Conservation (phyloP, 2,329 filamentous ascomycete species). For the Nectriaceae sp. region DNA sequence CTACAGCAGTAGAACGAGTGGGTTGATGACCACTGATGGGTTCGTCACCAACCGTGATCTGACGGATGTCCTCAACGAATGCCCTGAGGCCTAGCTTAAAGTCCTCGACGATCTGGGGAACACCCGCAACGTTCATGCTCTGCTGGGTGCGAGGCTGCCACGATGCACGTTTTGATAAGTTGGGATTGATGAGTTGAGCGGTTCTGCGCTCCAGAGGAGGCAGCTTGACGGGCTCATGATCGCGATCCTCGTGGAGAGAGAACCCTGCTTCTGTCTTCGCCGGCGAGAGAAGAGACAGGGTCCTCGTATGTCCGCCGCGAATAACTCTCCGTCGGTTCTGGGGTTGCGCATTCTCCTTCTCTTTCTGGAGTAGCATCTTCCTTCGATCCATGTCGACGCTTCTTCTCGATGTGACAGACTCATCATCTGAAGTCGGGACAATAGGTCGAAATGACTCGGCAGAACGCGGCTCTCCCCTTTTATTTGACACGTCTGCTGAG, state of each 20-base stretch:
- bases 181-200: slow-evolving; percentile 39
- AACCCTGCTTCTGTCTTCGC: slow-evolving; percentile 49
- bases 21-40: slow-evolving; percentile 59
- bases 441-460: slow-evolving; percentile 56
- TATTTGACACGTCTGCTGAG: slow-evolving; percentile 73
- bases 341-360: slow-evolving; percentile 41
- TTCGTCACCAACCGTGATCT: slow-evolving; percentile 95
- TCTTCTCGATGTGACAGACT: slow-evolving; percentile 38
- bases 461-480: slow-evolving; percentile 64
- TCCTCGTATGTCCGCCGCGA: slow-evolving; percentile 62
- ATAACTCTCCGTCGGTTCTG: slow-evolving; percentile 62
- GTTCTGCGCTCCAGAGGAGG: slow-evolving; percentile 33
- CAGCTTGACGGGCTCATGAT: slow-evolving; percentile 27
- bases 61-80: slow-evolving; percentile 92
- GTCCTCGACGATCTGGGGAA: slow-evolving; percentile 85
- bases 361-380: slow-evolving; percentile 61
- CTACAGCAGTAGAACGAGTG: slow-evolving; percentile 23
- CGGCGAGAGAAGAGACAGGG: slow-evolving; percentile 81
- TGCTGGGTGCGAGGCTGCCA: slow-evolving; percentile 58
- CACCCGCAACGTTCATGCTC: slow-evolving; percentile 41
- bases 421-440: slow-evolving; percentile 30
- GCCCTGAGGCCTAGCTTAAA: slow-evolving; percentile 89
- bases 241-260: slow-evolving; percentile 42
- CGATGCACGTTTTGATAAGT: slow-evolving; percentile 57
- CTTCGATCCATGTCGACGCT: slow-evolving; percentile 71